phyloP scores from a whole-genome alignment of 257 asterid genomes.

The Nicotiana undulata region DNA sequence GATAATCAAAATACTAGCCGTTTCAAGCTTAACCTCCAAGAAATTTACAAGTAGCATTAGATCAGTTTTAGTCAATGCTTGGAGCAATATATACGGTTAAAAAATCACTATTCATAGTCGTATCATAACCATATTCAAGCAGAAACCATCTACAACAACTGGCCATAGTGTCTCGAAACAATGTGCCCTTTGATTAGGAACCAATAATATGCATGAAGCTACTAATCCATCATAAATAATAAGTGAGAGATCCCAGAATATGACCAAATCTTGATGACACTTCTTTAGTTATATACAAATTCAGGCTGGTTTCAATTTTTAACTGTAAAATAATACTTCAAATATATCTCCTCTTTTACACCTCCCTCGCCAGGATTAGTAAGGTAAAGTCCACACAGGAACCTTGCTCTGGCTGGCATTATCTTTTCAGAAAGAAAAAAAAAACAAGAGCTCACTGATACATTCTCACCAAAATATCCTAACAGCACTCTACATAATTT shows the following conservation, averaged over 20 bases:
- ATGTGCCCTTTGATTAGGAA: not conserved
- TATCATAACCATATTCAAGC: not conserved
- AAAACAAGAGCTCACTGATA: not conserved
- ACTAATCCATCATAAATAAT: not conserved
- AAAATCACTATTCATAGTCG: not conserved
- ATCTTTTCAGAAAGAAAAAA: too few species aligned
- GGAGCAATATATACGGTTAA: not conserved
- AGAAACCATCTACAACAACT: not conserved
- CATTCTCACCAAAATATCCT: not conserved
- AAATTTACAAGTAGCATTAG: not conserved
- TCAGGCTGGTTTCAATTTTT: not conserved
- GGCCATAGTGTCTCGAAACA: not conserved
- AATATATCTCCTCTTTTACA: not conserved
- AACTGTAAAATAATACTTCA: not conserved
- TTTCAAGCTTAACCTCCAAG: not conserved
- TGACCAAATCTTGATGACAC: not conserved
- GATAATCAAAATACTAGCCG: not conserved
- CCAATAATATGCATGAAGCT: not conserved
- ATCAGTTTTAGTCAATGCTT: not conserved
- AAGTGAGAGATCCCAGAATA: not conserved
- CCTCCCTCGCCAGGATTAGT: too few species aligned
- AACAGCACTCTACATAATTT: not conserved
- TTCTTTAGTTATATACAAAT: not conserved
- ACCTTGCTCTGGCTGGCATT: too few species aligned
- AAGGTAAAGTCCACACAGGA: too few species aligned